A percentile compares a stretch with the other conserved stretches of the same genome.
phyloP scores from a whole-genome alignment of 106 monocot species.

The Alisma plantagoaquatica region DNA sequence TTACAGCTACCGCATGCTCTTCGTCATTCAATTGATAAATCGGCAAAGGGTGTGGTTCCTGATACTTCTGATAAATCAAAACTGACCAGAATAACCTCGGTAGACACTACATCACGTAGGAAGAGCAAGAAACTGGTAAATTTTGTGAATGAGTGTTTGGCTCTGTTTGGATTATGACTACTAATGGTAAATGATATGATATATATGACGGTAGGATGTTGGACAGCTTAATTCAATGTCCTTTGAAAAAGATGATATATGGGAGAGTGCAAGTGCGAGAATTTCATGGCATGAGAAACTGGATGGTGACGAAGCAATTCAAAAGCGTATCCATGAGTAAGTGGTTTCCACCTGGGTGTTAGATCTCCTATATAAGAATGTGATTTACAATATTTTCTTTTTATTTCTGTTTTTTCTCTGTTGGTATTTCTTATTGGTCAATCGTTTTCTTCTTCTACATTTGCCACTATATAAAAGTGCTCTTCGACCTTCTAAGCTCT shows the following conservation, averaged over 20 bases:
- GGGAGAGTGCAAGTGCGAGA: conserved; percentile 72
- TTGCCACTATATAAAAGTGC: no score
- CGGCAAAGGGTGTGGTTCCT: conserved; percentile 21
- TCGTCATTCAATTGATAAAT: conserved; percentile 51
- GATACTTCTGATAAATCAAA: conserved; percentile 31
- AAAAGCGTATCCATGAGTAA: conserved; percentile 97
- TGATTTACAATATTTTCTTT: no score
- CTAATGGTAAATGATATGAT: no score
- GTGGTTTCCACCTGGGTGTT: no score
- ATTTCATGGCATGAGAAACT: conserved; percentile 97
- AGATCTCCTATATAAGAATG: no score
- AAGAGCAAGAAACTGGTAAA: no score
- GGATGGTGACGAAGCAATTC: conserved; percentile 89
- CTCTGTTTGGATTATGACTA: no score
- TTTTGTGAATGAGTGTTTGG: no score
- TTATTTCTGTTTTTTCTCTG: neutral
- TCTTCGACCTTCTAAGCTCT: no score
- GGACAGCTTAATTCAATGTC: conserved; percentile 71
- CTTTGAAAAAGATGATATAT: conserved; percentile 73
- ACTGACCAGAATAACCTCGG: conserved; percentile 32
- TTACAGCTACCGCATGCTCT: conserved; percentile 89
- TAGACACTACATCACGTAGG: no score
- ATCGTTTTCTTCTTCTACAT: no score
- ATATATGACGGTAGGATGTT: conserved; percentile 48
- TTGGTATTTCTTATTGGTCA: neutral